Conservation (phyloP, 2,329 filamentous ascomycete species). For the Pezicula neosporulosa region DNA sequence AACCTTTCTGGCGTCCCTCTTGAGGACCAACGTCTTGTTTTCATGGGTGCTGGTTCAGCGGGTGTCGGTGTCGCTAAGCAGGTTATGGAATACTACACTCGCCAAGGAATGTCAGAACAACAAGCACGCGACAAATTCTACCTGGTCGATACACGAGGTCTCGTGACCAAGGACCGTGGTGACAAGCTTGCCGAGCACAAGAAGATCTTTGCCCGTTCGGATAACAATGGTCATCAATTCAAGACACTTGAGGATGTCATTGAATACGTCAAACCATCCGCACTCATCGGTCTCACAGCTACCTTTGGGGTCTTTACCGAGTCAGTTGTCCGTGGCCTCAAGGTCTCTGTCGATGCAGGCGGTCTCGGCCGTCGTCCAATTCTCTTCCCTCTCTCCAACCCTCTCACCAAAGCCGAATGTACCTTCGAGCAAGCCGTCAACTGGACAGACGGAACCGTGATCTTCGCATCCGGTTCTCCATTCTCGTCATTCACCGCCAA, state of each 20-base stretch:
- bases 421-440: slow-evolving; percentile 91
- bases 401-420: slow-evolving; percentile 94
- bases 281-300: slow-evolving; percentile 89
- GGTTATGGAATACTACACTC: slow-evolving; percentile 94
- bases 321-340: slow-evolving; percentile 70
- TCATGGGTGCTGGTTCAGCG: slow-evolving; percentile 92
- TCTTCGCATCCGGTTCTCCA: slow-evolving; percentile 94
- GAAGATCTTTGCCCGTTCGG: slow-evolving; percentile 63
- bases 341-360: slow-evolving; percentile 58
- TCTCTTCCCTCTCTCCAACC: slow-evolving; percentile 96
- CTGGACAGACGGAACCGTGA: slow-evolving; percentile 84
- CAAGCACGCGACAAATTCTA: slow-evolving; percentile 90
- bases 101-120: slow-evolving; percentile 83
- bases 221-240: slow-evolving; percentile 67
- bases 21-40: slow-evolving; percentile 90
- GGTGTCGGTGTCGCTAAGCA: slow-evolving; percentile 98
- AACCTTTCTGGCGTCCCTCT: slow-evolving; percentile 82
- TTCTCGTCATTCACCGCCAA: slow-evolving; percentile 73
- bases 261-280: slow-evolving; percentile 91
- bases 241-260: slow-evolving; percentile 85
- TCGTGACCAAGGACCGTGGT: slow-evolving; percentile 89
- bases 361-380: slow-evolving; percentile 76
- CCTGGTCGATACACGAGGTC: slow-evolving; percentile 94
- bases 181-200: slow-evolving; percentile 92
- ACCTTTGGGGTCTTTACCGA: slow-evolving; percentile 94